A percentile compares a stretch with the other conserved stretches of the same genome.
Evolutionary conservation across 1,284 basidiomycete species (phyloP).

Genomic region (Ceratobasidium sp.): DNA sequence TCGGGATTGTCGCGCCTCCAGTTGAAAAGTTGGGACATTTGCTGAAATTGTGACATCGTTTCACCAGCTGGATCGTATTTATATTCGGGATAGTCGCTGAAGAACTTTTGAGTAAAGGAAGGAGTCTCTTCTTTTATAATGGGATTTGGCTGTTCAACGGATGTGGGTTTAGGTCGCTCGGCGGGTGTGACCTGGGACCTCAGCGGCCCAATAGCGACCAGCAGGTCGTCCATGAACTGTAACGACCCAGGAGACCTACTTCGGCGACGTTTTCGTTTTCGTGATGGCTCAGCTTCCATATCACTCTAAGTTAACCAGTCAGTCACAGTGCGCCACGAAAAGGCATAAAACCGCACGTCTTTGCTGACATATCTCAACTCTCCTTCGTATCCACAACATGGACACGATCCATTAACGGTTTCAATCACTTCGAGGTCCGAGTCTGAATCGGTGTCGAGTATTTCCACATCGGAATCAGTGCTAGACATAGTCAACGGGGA

Average conservation of each 20-base stretch:
- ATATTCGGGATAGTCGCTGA: slow-evolving; percentile 9
- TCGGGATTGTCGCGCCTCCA: neutral
- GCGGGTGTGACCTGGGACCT: too few species aligned
- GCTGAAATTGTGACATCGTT: slow-evolving; percentile 14
- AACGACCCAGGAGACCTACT: neutral
- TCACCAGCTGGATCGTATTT: slow-evolving; percentile 1
- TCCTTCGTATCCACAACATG: slow-evolving; percentile 11
- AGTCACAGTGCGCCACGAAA: neutral
- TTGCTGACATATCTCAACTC: neutral
- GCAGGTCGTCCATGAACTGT: neutral
- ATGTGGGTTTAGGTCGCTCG: too few species aligned
- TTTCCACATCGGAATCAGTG: too few species aligned
- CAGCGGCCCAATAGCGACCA: too few species aligned
- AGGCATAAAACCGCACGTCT: neutral
- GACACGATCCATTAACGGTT: neutral
- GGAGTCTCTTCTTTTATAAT: neutral
- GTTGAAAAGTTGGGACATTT: slow-evolving; percentile 8
- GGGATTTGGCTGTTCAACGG: neutral
- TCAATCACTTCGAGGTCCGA: neutral
- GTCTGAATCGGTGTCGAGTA: too few species aligned
- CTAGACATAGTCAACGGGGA: neutral
- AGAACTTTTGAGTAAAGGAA: slow-evolving; percentile 9
- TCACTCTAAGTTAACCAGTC: neutral
- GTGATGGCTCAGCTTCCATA: neutral
- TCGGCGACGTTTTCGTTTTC: neutral